Base-by-base conservation (phyloP, 352 stramenopile species). In the Globisporangium canariense region DNA sequence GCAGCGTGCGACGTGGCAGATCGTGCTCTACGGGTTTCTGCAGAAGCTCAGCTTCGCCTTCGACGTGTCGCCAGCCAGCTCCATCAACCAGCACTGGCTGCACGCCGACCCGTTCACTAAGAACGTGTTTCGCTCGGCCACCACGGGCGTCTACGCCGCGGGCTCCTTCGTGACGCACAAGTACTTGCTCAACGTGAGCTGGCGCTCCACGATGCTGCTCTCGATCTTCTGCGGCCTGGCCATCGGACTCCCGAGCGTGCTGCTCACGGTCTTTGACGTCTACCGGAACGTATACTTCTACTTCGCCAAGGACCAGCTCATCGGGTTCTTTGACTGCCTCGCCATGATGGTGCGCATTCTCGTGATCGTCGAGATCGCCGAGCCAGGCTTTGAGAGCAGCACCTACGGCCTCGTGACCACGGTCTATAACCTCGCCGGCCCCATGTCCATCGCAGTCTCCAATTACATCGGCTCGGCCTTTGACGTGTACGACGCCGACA, bases 401-500 rank as follows among this genome's bases (percentile, higher is more conserved):
- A 90, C 81, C 4, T 94, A 94, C 62, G 79, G 76, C 3, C 67
- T 93, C 18, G 74, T 93, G 51, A 94, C 86, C 53, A 91, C 83
- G 1, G 76, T 89, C 13, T 81, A 85, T 74, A 94, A 91, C 63
- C 76, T 93, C 30, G 81, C 83, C 4, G 75, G 83, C 10, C 86
- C 84, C 4, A 75, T 91, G 18, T 77, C 81, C 34, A 79, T 66
- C 10, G 69, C 79, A 14, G 50, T 85, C 7, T 89, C 73, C 20
- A 93, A 92, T 49, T 64, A 73, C 18, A 64, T 91, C n/a, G 79
- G 79, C 43, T 64, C 78, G 1, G 62, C 66, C 0, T 91, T 93
- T 46, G 61, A 75, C 30, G 75, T 91, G 28, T 89, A 85, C 61
- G 78, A 92, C 60, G 62, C 49, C 3, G 78, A 90, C 46, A 86